phyloP scores from a whole-genome alignment of 805 yeast genomes.

The Saturnispora besseyi region DNA sequence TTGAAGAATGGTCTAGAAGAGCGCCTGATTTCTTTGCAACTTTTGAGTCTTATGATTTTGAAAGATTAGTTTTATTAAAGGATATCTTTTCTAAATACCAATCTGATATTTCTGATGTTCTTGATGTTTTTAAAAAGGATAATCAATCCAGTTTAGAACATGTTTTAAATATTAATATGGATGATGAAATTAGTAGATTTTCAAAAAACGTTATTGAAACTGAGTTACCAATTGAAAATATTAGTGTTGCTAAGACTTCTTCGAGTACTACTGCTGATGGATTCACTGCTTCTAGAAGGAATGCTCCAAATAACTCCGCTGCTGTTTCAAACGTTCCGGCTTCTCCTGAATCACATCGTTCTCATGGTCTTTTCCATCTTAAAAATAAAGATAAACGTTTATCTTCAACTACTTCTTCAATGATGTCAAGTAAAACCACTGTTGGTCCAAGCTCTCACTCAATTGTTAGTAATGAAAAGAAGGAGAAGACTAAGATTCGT shows the following conservation, averaged over 20 bases:
- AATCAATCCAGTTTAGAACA: constrained; percentile 62
- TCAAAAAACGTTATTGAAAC: constrained; percentile 31
- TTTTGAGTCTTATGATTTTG: constrained; percentile 63
- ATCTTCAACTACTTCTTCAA: constrained; percentile 10
- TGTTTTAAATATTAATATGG: constrained; percentile 54
- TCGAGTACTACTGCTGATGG: constrained; percentile 13
- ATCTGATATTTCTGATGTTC: constrained; percentile 48
- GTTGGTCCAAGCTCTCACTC: constrained; percentile 7
- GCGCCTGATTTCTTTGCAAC: constrained; percentile 71
- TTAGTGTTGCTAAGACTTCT: constrained; percentile 10
- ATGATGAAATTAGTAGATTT: constrained; percentile 49
- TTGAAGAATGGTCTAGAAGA: constrained; percentile 61
- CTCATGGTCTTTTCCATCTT: constrained; percentile 8
- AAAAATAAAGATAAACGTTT: constrained; percentile 12
- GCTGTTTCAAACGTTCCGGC: not conserved
- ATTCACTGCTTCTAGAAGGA: constrained; percentile 11
- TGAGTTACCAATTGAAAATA: constrained; percentile 21
- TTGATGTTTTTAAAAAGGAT: constrained; percentile 35
- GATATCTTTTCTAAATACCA: constrained; percentile 58
- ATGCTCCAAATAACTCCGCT: not conserved
- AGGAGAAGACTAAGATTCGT: constrained; percentile 37
- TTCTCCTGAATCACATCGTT: constrained; percentile 7
- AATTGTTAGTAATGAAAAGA: constrained; percentile 9
- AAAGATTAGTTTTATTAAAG: constrained; percentile 53
- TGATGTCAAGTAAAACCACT: constrained; percentile 10